Base-by-base conservation (phyloP, 2,329 filamentous ascomycete species). In the Fusarium stilboides region DNA sequence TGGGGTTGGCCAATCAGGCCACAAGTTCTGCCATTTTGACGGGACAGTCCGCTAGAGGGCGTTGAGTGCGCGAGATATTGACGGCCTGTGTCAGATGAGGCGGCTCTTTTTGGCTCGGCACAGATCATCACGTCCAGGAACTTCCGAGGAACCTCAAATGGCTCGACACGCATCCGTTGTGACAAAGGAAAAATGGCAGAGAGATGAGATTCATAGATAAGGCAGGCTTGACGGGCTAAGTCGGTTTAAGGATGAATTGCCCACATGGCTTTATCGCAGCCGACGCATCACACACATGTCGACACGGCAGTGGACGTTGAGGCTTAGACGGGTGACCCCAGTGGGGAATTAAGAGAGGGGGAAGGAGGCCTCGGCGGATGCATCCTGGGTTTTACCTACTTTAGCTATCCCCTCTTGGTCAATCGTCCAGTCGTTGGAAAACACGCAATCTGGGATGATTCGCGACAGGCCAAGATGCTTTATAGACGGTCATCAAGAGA, bases 301-400 rank as follows among this genome's bases (percentile, higher is more conserved):
- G 56, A 63, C 45, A 66, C 65, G 54, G 68, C 57, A 71, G 68
- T 65, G 65, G 65, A 69, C 33, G 62, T 70, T 63, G 68, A 71
- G 65, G 68, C 68, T 71, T 63, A 71, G 65, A 71, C 57, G 42
- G 53, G 46, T 53, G 51, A 59, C 65, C 57, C 49, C 52, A 66
- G 67, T 70, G 67, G 67, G 53, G 66, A 68, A 68, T 46, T 43
- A 46, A 56, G 57, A 54, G 58, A 52, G 62, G 66, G 65, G 58
- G 53, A 44, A 46, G 62, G 60, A 69, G 66, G 66, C 67, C 67
- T 69, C 67, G 62, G 66, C 53, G 57, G 60, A 68, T 62, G 64
- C 49, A 58, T 66, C 56, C 59, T 43, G 24, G 22, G 61, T 61
- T 56, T 57, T 46, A 56, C 57, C 61, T 49, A 59, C 57, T 56